A percentile compares a stretch with the other conserved stretches of the same genome.
phyloP scores from a whole-genome alignment of 345 rosid species.

The Citrus sp. region DNA sequence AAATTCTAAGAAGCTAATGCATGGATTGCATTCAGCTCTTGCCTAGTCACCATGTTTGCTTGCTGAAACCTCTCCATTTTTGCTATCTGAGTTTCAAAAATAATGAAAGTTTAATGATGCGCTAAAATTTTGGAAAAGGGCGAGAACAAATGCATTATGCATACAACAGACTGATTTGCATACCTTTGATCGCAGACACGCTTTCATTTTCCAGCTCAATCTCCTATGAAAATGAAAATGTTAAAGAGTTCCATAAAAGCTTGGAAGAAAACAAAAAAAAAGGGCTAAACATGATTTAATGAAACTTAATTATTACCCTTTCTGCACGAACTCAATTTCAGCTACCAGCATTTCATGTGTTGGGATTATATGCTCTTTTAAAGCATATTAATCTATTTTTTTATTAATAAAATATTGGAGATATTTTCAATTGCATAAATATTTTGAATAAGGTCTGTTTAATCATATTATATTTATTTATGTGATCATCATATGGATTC shows the following conservation, averaged over 20 bases:
- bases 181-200: slow-evolving; percentile 73
- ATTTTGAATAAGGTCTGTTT: no score
- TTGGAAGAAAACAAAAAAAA: neutral
- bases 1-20: slow-evolving; percentile 83
- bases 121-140: no score
- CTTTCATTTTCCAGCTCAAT: slow-evolving; percentile 89
- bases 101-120: no score
- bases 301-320: slow-evolving; percentile 46
- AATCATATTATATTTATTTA: no score
- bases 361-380: no score
- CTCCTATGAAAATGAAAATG: slow-evolving; percentile 38
- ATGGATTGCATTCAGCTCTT: slow-evolving; percentile 74
- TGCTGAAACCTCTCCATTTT: slow-evolving; percentile 82
- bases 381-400: no score
- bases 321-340: slow-evolving; percentile 87
- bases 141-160: neutral
- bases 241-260: neutral
- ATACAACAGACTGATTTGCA: neutral
- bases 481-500: no score
- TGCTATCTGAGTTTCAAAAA: slow-evolving; percentile 44
- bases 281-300: no score
- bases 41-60: slow-evolving; percentile 65
- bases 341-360: slow-evolving; percentile 66
- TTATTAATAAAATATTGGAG: no score
- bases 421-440: no score